Percentiles rank a stretch among this genome's conserved stretches.
Conservation (phyloP, 2,329 filamentous ascomycete genomes). For the Aureobasidium sp. region DNA sequence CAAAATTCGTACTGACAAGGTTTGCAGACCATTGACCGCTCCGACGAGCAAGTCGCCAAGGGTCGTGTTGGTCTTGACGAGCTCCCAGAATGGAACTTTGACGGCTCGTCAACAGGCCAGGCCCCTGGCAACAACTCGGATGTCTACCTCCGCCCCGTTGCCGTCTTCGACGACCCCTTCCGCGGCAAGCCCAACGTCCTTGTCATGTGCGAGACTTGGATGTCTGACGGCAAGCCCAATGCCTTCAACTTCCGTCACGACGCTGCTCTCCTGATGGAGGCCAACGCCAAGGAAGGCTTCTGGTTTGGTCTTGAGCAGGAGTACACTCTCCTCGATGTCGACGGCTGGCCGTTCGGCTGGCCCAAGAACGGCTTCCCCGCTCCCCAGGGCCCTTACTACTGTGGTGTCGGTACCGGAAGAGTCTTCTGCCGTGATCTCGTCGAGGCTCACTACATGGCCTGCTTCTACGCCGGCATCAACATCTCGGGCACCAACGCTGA, state of each 20-base stretch:
- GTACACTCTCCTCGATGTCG: constrained; percentile 84
- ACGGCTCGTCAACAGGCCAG: constrained; percentile 86
- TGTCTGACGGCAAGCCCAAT: constrained; percentile 89
- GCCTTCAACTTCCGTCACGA: constrained; percentile 98
- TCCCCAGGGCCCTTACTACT: constrained; percentile 94
- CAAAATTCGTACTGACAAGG: background rate
- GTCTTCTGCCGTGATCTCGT: constrained; percentile 98
- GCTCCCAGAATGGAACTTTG: constrained; percentile 74
- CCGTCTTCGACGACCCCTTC: constrained; percentile 89
- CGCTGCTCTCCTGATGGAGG: constrained; percentile 80
- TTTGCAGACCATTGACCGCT: constrained; percentile 55
- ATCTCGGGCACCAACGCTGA: constrained; percentile 99
- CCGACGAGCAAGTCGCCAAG: constrained; percentile 38
- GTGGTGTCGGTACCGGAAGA: constrained; percentile 93
- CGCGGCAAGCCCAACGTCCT: constrained; percentile 84
- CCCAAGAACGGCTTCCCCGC: constrained; percentile 81
- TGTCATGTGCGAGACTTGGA: constrained; percentile 92
- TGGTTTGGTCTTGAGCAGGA: constrained; percentile 99
- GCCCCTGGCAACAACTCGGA: constrained; percentile 94
- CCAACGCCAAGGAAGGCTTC: constrained; percentile 72
- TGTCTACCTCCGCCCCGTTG: constrained; percentile 88
- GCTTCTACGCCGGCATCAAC: constrained; percentile 79
- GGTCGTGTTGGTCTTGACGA: constrained; percentile 42
- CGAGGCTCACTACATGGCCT: constrained; percentile 88
- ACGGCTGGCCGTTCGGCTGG: constrained; percentile 90